These are phyloP conservation scores for Tetrapisispora arboricola DNA, from an alignment of 805 yeast genomes.

Conservation along the genomic window DNA sequence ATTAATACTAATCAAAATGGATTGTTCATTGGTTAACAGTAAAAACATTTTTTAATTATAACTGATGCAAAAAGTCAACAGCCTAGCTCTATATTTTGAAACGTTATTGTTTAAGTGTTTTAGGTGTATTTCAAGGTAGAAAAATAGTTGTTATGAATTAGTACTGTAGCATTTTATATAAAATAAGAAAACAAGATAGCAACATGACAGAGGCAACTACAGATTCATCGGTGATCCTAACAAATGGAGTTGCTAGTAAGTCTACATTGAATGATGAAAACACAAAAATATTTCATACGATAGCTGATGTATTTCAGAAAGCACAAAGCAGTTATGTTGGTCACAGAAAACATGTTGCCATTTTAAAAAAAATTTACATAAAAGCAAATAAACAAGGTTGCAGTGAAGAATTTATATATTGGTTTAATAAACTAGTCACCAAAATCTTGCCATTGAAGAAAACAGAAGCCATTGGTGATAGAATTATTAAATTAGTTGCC, in stretches of 20 bases:
- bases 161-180: no score
- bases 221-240: neutral
- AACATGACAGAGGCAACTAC: neutral
- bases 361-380: conserved; percentile 47
- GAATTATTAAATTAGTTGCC: conserved; percentile 59
- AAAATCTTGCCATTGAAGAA: conserved; percentile 59
- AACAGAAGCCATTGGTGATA: conserved; percentile 61
- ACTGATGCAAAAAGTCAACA: no score
- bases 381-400: conserved; percentile 43
- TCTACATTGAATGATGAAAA: conserved; percentile 14
- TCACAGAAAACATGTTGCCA: conserved; percentile 62
- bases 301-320: conserved; percentile 67
- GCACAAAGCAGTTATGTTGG: conserved; percentile 67
- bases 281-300: conserved; percentile 34
- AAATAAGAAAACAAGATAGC: no score
- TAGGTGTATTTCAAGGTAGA: no score
- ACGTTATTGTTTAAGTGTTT: no score
- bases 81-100: no score
- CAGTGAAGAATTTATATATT: conserved; percentile 49
- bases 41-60: no score
- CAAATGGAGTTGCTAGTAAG: conserved; percentile 4
- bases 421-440: conserved; percentile 52
- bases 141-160: no score
- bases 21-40: no score
- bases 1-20: neutral